These are phyloP conservation scores for Acmispon strigosus DNA, from an alignment of 306 rosid genomes.

Conservation along the genomic window DNA sequence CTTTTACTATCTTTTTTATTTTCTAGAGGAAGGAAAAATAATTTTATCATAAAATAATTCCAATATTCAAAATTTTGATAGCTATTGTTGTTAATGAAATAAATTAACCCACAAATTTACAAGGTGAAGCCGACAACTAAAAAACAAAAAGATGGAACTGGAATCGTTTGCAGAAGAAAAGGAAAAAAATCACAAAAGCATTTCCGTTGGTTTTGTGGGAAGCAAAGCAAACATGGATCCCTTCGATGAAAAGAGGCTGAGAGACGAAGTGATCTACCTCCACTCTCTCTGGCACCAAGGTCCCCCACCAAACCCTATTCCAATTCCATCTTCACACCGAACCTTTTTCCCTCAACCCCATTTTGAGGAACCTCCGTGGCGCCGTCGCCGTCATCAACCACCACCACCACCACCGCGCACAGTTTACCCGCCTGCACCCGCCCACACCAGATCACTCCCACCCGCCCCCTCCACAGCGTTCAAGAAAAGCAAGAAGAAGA, in stretches of 20 bases:
- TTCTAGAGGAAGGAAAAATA: too few species aligned
- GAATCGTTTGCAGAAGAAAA: too few species aligned
- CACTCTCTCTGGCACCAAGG: conserved; percentile 74
- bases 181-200: too few species aligned
- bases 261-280: conserved; percentile 51
- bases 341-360: not conserved
- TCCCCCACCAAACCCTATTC: conserved; percentile 13
- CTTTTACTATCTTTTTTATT: too few species aligned
- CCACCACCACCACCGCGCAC: not conserved
- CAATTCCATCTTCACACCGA: not conserved
- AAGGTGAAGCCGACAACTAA: too few species aligned
- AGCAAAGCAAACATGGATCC: conserved; percentile 30
- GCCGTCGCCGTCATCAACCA: not conserved
- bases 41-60: too few species aligned
- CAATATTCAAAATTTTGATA: too few species aligned
- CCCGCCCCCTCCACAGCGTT: not conserved
- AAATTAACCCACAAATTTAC: too few species aligned
- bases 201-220: too few species aligned
- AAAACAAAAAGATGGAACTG: too few species aligned
- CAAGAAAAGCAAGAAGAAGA: conserved; percentile 9
- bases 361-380: not conserved
- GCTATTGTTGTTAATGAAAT: too few species aligned
- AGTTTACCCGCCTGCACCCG: not conserved
- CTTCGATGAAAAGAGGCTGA: conserved; percentile 23
- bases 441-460: conserved; percentile 10